A percentile compares a stretch with the other conserved stretches of the same genome.
phyloP scores from a whole-genome alignment of 2,329 filamentous ascomycete species.

The Ophiostoma ulmi region DNA sequence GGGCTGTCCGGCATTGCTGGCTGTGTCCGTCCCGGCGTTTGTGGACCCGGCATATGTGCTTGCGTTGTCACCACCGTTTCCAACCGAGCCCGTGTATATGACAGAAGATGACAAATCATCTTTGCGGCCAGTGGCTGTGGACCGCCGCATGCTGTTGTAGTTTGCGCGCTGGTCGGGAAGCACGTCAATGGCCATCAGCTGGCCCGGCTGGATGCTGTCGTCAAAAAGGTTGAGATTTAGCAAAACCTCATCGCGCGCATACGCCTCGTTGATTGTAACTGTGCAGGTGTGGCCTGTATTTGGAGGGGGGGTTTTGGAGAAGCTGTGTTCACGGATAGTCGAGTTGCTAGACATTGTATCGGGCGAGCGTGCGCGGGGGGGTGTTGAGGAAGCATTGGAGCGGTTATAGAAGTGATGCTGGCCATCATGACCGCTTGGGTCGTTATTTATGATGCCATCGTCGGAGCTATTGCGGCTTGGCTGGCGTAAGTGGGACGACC shows the following conservation, averaged over 20 bases:
- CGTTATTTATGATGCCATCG: slow-evolving; percentile 7
- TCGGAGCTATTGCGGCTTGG: slow-evolving; percentile 47
- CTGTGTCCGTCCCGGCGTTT: slow-evolving; percentile 5
- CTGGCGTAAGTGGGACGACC: slow-evolving; percentile 51
- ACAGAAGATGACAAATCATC: slow-evolving; percentile 21
- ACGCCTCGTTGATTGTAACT: slow-evolving; percentile 63
- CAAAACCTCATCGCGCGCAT: slow-evolving; percentile 72
- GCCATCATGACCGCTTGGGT: background rate
- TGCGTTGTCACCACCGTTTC: slow-evolving; percentile 19
- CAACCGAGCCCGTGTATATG: slow-evolving; percentile 10
- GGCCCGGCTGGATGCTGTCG: slow-evolving; percentile 57
- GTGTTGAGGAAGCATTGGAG: slow-evolving; percentile 22
- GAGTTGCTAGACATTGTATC: slow-evolving; percentile 49
- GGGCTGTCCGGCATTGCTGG: slow-evolving; percentile 21
- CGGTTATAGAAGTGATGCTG: slow-evolving; percentile 30
- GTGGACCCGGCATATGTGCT: slow-evolving; percentile 20
- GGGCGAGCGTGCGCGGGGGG: slow-evolving; percentile 36
- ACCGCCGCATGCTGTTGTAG: slow-evolving; percentile 25
- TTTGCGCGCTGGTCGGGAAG: slow-evolving; percentile 38
- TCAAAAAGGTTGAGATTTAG: slow-evolving; percentile 70
- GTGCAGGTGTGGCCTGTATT: slow-evolving; percentile 47
- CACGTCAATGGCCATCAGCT: slow-evolving; percentile 67
- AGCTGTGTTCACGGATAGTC: slow-evolving; percentile 38
- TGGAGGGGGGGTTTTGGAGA: slow-evolving; percentile 29
- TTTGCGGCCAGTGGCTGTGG: slow-evolving; percentile 24